A percentile compares a stretch with the other conserved stretches of the same genome.
Conservation (phyloP, 306 rosid genomes). For the Dicorynia guianensis region DNA sequence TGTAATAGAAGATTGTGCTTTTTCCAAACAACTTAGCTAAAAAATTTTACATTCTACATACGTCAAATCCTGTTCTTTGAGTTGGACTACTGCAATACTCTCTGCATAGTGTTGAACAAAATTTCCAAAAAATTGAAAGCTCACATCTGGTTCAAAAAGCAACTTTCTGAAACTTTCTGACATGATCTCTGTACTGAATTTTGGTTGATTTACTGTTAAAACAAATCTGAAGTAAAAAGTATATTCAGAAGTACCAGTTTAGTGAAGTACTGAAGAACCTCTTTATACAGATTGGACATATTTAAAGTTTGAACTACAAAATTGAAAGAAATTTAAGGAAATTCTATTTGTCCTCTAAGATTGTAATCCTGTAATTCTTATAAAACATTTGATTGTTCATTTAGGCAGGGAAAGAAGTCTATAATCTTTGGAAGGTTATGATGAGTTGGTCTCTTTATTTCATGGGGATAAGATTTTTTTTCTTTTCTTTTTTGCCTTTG, state of each 20-base stretch:
- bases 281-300: not conserved
- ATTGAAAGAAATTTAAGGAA: not conserved
- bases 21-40: not conserved
- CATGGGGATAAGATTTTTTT: not conserved
- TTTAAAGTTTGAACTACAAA: not conserved
- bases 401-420: not conserved
- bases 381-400: not conserved
- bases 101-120: not conserved
- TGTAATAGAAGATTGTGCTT: too few relatives aligned
- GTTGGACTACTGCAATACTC: constrained; percentile 13
- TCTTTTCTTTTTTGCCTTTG: too few relatives aligned
- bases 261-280: constrained; percentile 18
- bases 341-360: not conserved
- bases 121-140: constrained; percentile 19
- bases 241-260: not conserved
- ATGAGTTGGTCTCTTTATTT: constrained; percentile 22
- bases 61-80: constrained; percentile 10
- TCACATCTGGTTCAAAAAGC: not conserved
- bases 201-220: not conserved
- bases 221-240: not conserved
- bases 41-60: not conserved
- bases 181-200: constrained; percentile 1
- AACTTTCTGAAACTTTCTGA: constrained; percentile 17
- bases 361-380: constrained; percentile 18
- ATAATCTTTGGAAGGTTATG: constrained; percentile 11